Evolutionary conservation across 2,329 filamentous ascomycete species (phyloP), one percentile per base, ranked within the genome.

Genomic region (Arthrobotrys sinensis): DNA sequence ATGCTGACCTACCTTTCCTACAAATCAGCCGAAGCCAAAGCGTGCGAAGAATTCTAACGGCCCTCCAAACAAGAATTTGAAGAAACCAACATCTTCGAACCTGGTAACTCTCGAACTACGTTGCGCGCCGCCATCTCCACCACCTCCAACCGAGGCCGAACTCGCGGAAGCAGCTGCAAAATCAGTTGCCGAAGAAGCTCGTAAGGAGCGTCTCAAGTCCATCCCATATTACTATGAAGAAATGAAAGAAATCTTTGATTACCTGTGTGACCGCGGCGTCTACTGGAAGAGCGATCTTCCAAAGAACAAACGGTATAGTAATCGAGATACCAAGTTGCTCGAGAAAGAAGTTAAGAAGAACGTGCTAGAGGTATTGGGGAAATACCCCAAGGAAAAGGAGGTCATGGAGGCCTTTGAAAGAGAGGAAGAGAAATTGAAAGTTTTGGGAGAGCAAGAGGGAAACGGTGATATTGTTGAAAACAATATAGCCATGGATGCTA

Each of bases 181-280:
- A 14, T 2, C 55, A 5, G 21, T 1, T 4, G 64, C 55, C 5
- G 64, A 76, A 55, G 19, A 12, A 19, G 63, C 53, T 2, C 64
- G 71, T 43, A 46, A 69, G 11, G 53, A 53, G 24, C 64, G 71
- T 7, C 24, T 76, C 6, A 68, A 57, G 19, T 8, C 10, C 1
- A 38, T 76, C 7, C 64, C 71, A 1, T 76, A 69, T 46, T 76
- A 76, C 43, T 67, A 52, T 12, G 72, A 76, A 43, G 72, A 76
- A 52, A 76, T 76, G 65, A 76, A 69, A 34, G 72, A 76, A 21
- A 76, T 76, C 11, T 76, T 76, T 19, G 72, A 76, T 12, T 76
- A 32, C 19, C 57, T 76, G 1, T 76, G 72, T 16, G 65, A 76
- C 34, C 65, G 72, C 12, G 36, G 45, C 8, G 65, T 76, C 8